Evolutionary conservation across 2,329 filamentous ascomycete genomes (phyloP).

Genomic region (Claviceps sp.): DNA sequence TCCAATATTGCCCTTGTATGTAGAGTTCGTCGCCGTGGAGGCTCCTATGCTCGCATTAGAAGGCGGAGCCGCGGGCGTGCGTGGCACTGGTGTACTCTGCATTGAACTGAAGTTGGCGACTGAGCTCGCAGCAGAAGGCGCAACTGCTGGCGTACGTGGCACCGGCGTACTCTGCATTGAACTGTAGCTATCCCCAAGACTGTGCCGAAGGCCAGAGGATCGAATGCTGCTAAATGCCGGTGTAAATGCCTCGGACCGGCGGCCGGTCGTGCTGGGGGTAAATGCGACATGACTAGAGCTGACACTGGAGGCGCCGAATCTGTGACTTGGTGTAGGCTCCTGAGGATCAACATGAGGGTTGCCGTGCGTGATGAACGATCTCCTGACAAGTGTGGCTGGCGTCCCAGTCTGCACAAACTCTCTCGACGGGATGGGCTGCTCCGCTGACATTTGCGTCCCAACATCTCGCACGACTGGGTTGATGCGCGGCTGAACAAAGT

Average conservation of each 20-base stretch:
- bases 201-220: conserved; percentile 18
- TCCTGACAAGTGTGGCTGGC: conserved; percentile 51
- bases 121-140: conserved; percentile 10
- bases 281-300: conserved; percentile 17
- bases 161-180: not conserved
- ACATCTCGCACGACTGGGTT: conserved; percentile 67
- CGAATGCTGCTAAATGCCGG: conserved; percentile 16
- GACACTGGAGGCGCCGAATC: not conserved
- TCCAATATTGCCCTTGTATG: conserved; percentile 53
- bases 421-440: conserved; percentile 25
- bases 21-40: conserved; percentile 14
- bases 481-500: conserved; percentile 85
- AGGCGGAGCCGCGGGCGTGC: conserved; percentile 13
- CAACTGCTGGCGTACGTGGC: conserved; percentile 12
- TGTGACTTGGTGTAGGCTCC: conserved; percentile 18
- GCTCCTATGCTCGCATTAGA: conserved; percentile 10
- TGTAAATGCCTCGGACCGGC: conserved; percentile 20
- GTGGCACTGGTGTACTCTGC: not conserved
- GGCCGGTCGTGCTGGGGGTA: conserved; percentile 3
- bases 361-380: conserved; percentile 66
- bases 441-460: conserved; percentile 58
- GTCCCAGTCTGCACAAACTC: conserved; percentile 37
- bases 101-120: conserved; percentile 2
- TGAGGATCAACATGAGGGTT: conserved; percentile 71
- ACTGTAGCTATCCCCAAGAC: conserved; percentile 20